A percentile compares a stretch with the other conserved stretches of the same genome.
Evolutionary conservation across 441 rosid genomes (phyloP).

Genomic region (Rhodomyrtus psidioides): DNA sequence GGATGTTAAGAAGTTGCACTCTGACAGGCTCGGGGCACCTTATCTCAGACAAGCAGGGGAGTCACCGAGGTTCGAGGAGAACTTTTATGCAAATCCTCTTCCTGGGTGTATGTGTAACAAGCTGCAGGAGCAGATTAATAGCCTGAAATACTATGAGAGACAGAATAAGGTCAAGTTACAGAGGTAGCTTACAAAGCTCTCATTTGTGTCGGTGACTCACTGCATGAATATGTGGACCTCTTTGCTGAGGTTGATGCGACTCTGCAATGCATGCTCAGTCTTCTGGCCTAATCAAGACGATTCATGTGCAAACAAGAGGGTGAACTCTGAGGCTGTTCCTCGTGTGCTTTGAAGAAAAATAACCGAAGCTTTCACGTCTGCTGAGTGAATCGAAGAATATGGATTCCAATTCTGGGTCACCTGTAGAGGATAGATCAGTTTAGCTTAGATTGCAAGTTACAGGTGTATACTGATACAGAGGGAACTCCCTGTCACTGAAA

Average conservation of each 20-base stretch:
- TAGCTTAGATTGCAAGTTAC: background rate
- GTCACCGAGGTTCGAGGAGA: slow-evolving; percentile 78
- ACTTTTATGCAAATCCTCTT: slow-evolving; percentile 81
- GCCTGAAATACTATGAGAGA: slow-evolving; percentile 15
- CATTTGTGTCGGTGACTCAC: slow-evolving; percentile 1
- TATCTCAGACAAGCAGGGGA: slow-evolving; percentile 54
- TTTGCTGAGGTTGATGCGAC: background rate
- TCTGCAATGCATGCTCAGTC: background rate
- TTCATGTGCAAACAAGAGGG: background rate
- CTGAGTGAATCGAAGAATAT: background rate
- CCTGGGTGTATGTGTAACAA: slow-evolving; percentile 80
- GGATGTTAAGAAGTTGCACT: slow-evolving; percentile 52
- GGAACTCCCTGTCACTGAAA: background rate
- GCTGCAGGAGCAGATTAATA: slow-evolving; percentile 15
- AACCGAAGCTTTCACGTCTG: background rate
- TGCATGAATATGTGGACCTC: background rate
- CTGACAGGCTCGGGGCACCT: slow-evolving; percentile 66
- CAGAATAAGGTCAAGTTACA: slow-evolving; percentile 10
- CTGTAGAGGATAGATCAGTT: background rate
- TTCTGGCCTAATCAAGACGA: background rate
- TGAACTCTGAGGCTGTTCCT: background rate
- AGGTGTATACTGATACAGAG: background rate
- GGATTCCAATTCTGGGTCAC: background rate
- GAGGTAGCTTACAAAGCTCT: slow-evolving; percentile 14
- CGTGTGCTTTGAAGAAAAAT: background rate